Evolutionary conservation across 2,329 filamentous ascomycete genomes (phyloP), one percentile per base, ranked within the genome.

Genomic region (Monosporascus sp.): DNA sequence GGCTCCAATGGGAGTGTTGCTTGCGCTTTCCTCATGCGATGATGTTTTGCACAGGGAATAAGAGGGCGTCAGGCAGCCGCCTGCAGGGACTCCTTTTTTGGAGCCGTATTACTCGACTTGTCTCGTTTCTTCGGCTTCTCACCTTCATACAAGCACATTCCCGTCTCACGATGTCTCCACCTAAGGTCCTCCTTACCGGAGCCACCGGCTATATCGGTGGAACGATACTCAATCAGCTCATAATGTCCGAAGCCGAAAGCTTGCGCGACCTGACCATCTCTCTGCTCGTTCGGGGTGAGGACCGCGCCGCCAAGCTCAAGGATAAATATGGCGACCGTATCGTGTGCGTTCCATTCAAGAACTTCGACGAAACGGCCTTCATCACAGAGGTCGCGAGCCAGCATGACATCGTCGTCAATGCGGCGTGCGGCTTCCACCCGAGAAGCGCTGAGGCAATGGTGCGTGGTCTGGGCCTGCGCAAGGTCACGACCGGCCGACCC

Each of bases 371-470:
- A 20, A 47, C 47, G 0, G 46, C 18, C 8, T 22, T 48, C 17
- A 37, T 60, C 6, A 37, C 37, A 14, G 27, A 49, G 25, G 43
- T 59, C 48, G 55, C 57, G 25, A 48, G 52, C 6, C n/a, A 50
- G 14, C 54, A 60, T 48, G 57, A 62, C 48, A 31, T 72, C 52
- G 63, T n/a, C 24, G 65, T 75, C 51, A 68, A 72, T 54, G 63
- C 68, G 11, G 68, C 68, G 6, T 60, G 62, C 6, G 68, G 67
- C 31, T 68, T 62, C 51, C 68, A 74, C 54, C 53, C 61, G 2
- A 50, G 54, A 2, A 62, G 63, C 22, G 70, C 70, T 1, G 60
- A 63, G 47, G 71, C 72, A 5, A 60, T 72, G 50, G 59, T 74
- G 6, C 50, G 52, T 8, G 73, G 72, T 1, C 61, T 75, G 5